A percentile compares a stretch with the other conserved stretches of the same genome.
Evolutionary conservation across 1,139 yeast genomes (phyloP).

Genomic region (Yamadazyma atmosphaerica): DNA sequence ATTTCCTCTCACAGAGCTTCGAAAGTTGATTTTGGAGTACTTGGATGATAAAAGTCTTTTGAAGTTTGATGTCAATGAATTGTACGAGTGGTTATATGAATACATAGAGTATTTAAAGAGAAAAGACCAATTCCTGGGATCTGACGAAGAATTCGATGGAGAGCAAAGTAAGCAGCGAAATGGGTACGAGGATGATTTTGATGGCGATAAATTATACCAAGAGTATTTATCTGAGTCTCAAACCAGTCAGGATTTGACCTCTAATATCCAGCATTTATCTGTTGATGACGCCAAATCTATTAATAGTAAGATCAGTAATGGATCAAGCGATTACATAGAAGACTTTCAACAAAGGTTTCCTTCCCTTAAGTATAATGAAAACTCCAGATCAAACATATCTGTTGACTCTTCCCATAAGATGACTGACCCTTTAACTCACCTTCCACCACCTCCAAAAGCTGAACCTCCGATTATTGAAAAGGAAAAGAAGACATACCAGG

Average conservation of each 20-base stretch:
- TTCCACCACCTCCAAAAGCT: constrained; percentile 2
- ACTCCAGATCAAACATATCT: not conserved
- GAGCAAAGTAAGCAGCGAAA: not conserved
- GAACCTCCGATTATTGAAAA: constrained; percentile 4
- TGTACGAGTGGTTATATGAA: constrained; percentile 41
- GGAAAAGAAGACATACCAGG: not conserved
- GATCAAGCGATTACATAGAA: constrained; percentile 4
- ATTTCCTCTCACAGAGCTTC: constrained; percentile 24
- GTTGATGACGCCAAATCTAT: constrained; percentile 8
- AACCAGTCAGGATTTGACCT: constrained; percentile 6
- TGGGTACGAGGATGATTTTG: not conserved
- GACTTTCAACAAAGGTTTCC: constrained; percentile 15
- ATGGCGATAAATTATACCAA: not conserved
- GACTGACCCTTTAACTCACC: not conserved
- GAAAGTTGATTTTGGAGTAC: constrained; percentile 32
- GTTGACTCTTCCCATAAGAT: not conserved
- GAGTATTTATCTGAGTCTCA: constrained; percentile 6
- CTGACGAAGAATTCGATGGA: constrained; percentile 4
- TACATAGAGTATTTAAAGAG: constrained; percentile 42
- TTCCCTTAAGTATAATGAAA: constrained; percentile 8
- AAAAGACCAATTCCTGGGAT: constrained; percentile 27
- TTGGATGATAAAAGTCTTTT: constrained; percentile 32
- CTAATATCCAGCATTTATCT: constrained; percentile 3
- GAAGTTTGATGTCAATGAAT: constrained; percentile 37
- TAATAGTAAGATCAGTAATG: not conserved